Base-by-base conservation (phyloP, 192 early-diverging fungal species). In the Geranomyces michiganensis region DNA sequence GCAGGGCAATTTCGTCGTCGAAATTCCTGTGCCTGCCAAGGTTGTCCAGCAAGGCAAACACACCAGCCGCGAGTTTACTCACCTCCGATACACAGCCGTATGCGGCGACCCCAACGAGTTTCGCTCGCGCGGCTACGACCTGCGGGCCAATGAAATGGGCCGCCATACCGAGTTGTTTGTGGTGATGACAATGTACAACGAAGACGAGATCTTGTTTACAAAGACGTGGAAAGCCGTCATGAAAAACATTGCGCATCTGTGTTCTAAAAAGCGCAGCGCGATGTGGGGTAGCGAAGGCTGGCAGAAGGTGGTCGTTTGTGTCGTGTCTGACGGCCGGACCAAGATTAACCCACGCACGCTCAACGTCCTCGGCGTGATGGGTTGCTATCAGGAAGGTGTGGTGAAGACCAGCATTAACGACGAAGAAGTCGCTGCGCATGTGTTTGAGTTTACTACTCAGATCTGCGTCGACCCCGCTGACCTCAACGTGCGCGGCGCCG, bases 171-270 rank as follows among this genome's bases (percentile, higher is more conserved):
- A 96, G 79, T 68, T 96, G 30, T 92, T 93, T 68, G 90, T 95
- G 65, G 93, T 95, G 61, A 84, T 96, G 75, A 95, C 93, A 36
- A 94, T 96, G 93, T 60, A 72, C 55, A 76, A 80, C 83, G 94
- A 96, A 78, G 92, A 95, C 74, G 93, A 94, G 74, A 79, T 88
- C 30, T 80, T 95, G 56, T 96, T 96, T 78, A 87, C 87, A 70
- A 87, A 92, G 67, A 94, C 95, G 0, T 92, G 92, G 87, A 85
- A 90, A 55, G 85, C 90, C 7, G 90, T 94, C 44, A 88, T 92
- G 84, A 92, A 92, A 72, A 97, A 97, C 82, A 94, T 96, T 77
- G 80, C 85, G 31, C 88, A 95, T 76, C 67, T 96, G 68, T 93
- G 91, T 72, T 87, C 88, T 51, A 91, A 91, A 72, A 85, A 90